Evolutionary conservation across 345 rosid genomes (phyloP).

Genomic region (Zanthoxylum bungeanum): DNA sequence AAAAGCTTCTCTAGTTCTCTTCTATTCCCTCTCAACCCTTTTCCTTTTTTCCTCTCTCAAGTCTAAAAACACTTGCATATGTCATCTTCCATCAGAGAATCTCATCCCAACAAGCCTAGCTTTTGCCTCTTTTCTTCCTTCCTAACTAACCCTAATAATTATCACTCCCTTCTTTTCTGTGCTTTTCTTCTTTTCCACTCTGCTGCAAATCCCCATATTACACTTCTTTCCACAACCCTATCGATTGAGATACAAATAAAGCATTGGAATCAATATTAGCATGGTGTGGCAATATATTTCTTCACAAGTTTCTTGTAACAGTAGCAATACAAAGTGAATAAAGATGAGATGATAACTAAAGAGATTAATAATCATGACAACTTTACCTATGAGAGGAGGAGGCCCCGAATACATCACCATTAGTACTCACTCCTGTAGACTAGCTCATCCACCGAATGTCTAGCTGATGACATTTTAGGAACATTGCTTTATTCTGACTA

Average conservation of each 20-base stretch:
- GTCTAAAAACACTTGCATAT: conserved; percentile 24
- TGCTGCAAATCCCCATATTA: conserved; percentile 33
- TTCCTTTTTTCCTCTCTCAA: conserved; percentile 16
- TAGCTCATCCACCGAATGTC: not conserved
- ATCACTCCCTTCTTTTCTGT: conserved; percentile 36
- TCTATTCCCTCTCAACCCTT: conserved; percentile 19
- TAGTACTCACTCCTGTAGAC: not conserved
- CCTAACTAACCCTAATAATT: conserved; percentile 32
- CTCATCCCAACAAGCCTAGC: conserved; percentile 42
- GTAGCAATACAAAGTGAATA: conserved; percentile 4
- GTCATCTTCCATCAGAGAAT: conserved; percentile 52
- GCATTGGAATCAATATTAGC: not conserved
- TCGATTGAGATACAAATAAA: not conserved
- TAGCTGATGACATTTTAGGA: not conserved
- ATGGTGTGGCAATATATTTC: not conserved
- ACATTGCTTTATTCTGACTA: not conserved
- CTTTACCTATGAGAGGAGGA: not conserved
- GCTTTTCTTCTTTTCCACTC: conserved; percentile 24
- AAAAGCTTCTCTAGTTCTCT: conserved; percentile 49
- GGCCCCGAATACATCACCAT: not conserved
- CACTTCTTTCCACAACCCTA: conserved; percentile 18
- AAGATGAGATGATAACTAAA: not conserved
- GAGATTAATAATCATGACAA: not conserved
- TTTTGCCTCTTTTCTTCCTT: conserved; percentile 34
- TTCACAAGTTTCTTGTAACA: not conserved